Evolutionary conservation across 352 stramenopile genomes (phyloP).

Genomic region (Pythium folliculosum): DNA sequence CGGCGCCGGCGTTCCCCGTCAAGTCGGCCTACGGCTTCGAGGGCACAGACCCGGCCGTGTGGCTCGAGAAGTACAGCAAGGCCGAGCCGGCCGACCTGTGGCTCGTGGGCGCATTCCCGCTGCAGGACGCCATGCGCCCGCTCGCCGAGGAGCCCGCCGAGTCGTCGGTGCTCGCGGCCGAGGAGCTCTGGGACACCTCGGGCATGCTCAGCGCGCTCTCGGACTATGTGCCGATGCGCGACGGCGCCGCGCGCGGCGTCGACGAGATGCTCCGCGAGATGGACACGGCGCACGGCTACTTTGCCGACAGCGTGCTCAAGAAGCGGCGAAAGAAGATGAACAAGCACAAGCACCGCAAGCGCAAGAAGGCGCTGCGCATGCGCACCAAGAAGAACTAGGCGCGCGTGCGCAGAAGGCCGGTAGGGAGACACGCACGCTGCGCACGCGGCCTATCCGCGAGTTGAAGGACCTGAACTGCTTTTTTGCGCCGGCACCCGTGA

Average conservation of each 20-base stretch:
- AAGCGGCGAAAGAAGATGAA: conserved; percentile 93
- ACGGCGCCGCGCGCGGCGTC: conserved; percentile 40
- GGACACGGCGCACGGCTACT: conserved; percentile 59
- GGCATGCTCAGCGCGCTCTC: conserved; percentile 79
- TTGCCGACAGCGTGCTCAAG: conserved; percentile 86
- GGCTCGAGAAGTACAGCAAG: conserved; percentile 64
- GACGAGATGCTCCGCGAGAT: conserved; percentile 67
- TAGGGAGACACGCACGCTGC: neutral
- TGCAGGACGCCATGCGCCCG: conserved; percentile 37
- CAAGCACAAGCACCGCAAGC: conserved; percentile 93
- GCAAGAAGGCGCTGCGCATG: conserved; percentile 86
- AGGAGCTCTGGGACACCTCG: conserved; percentile 76
- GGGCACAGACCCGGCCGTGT: conserved; percentile 50
- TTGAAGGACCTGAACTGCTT: no score
- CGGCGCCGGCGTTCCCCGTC: conserved; percentile 64
- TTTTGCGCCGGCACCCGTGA: no score
- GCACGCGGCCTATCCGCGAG: no score
- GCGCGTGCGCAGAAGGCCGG: neutral
- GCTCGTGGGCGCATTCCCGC: conserved; percentile 73
- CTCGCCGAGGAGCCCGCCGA: neutral
- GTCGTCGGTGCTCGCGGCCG: conserved; percentile 28
- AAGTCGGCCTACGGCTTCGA: conserved; percentile 32
- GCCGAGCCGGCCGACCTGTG: conserved; percentile 67
- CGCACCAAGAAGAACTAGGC: conserved; percentile 90
- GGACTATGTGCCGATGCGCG: conserved; percentile 60